phyloP scores from a whole-genome alignment of 805 yeast genomes.

The Yamadazyma scolyti region DNA sequence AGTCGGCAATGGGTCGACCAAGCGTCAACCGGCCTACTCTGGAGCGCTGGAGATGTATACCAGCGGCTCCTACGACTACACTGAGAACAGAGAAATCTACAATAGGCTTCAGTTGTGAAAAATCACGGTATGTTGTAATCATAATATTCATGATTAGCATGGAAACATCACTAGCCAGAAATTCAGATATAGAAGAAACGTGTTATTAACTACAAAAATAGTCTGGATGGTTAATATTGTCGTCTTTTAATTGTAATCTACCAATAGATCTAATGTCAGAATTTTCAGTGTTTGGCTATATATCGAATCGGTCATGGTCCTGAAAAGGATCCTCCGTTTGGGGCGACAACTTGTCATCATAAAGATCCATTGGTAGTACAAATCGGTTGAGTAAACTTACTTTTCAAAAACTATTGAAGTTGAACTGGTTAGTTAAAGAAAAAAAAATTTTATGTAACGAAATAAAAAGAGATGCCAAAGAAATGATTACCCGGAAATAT shows the following conservation, averaged over 20 bases:
- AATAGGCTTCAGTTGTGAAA: constrained; percentile 9
- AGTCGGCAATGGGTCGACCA: too few relatives aligned
- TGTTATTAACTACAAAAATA: not conserved
- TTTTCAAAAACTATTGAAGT: too few relatives aligned
- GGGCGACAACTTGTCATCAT: constrained; percentile 76
- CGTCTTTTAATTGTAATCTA: constrained; percentile 4
- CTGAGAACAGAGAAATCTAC: too few relatives aligned
- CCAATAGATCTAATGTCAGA: constrained; percentile 37
- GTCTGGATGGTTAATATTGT: constrained; percentile 4
- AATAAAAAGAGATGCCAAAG: not conserved
- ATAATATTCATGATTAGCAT: constrained; percentile 59
- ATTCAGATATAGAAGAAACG: constrained; percentile 1
- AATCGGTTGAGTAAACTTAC: constrained; percentile 2
- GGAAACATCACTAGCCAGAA: constrained; percentile 16
- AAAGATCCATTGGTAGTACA: constrained; percentile 4
- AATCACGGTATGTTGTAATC: constrained; percentile 30
- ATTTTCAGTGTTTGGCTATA: constrained; percentile 65
- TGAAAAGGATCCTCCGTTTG: constrained; percentile 62
- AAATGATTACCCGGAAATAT: constrained; percentile 1
- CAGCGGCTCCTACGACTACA: too few relatives aligned
- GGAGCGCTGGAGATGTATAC: too few relatives aligned
- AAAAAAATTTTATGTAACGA: constrained; percentile 3
- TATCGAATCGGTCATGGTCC: constrained; percentile 70
- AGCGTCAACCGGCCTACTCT: too few relatives aligned
- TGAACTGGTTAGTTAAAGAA: not conserved